Base-by-base conservation (phyloP, 352 stramenopile genomes). In the Globisporangium viniferum region DNA sequence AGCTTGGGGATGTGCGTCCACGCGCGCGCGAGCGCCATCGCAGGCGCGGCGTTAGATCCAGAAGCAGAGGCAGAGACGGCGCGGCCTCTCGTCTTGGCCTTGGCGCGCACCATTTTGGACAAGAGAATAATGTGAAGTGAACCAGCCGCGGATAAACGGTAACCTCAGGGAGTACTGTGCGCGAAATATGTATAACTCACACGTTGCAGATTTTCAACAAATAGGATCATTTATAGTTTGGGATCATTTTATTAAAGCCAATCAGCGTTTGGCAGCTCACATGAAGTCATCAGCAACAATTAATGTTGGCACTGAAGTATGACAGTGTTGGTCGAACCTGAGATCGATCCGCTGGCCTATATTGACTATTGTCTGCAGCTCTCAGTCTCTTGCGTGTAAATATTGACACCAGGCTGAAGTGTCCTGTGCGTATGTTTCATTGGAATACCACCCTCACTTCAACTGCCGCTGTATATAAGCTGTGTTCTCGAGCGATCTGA, bases 1-100 rank as follows among this genome's bases (percentile, higher is more conserved):
- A 92, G 80, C n/a, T 69, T 73, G 18, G 84, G 84, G 9, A 92
- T 73, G 57, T 82, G 62, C 53, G 75, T 51, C 84, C 84, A 92
- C 64, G 76, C 54, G 8, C 76, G 74, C 29, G 59, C 56, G 31
- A 65, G 64, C 24, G 57, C 29, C 22, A 65, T 62, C 27, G 56
- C 56, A 61, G 56, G 18, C 56, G 60, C 46, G 27, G 24, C 59
- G 41, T 3, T 3, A 5, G 22, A 14, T 12, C 7, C 36, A 5
- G 59, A 39, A 5, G 41, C 18, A 24, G 44, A 27, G 46, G 31
- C 56, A 24, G 24, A 24, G 22, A 2, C 14, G n/a, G 36, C 41
- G 39, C n/a, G 9, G 44, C 60, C 60, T 66, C 60, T 36, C 60
- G 60, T 66, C 60, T 66, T 66, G 27, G 60, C 29, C 59, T 58